Conservation (phyloP, 495 filamentous ascomycete species). For the Penicillium daleae region DNA sequence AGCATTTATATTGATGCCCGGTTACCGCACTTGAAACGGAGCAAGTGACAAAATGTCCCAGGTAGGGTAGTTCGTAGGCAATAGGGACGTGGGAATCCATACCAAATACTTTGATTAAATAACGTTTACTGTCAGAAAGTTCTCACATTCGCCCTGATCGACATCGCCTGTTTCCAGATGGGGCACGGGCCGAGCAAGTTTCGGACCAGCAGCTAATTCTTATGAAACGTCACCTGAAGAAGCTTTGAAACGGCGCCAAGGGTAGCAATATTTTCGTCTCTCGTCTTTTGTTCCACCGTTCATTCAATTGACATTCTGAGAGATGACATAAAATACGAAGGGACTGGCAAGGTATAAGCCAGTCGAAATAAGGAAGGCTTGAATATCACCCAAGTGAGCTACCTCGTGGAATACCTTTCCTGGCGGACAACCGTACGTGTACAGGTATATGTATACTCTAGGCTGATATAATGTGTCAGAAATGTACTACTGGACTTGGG, state of each 20-base stretch:
- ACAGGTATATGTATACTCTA: no score
- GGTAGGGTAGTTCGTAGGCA: not conserved
- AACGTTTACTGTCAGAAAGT: not conserved
- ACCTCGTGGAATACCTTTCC: no score
- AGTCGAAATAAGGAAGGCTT: no score
- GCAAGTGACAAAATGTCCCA: not conserved
- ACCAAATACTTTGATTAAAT: not conserved
- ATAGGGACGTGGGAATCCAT: not conserved
- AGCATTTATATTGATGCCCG: not conserved
- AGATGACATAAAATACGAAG: no score
- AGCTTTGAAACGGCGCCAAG: not conserved
- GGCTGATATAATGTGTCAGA: no score
- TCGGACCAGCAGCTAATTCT: not conserved
- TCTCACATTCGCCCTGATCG: not conserved
- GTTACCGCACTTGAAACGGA: not conserved
- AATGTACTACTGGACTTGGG: no score
- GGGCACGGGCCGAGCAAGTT: conserved; percentile 10
- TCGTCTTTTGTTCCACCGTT: not conserved
- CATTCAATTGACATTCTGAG: not conserved
- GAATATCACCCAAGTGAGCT: no score
- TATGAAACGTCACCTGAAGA: conserved; percentile 5
- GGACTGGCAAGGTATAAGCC: no score
- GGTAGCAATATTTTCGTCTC: not conserved
- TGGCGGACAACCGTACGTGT: no score
- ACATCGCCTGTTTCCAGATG: conserved; percentile 2